Conservation (phyloP, 768 basidiomycete genomes). For the Chalciporus piperatus region DNA sequence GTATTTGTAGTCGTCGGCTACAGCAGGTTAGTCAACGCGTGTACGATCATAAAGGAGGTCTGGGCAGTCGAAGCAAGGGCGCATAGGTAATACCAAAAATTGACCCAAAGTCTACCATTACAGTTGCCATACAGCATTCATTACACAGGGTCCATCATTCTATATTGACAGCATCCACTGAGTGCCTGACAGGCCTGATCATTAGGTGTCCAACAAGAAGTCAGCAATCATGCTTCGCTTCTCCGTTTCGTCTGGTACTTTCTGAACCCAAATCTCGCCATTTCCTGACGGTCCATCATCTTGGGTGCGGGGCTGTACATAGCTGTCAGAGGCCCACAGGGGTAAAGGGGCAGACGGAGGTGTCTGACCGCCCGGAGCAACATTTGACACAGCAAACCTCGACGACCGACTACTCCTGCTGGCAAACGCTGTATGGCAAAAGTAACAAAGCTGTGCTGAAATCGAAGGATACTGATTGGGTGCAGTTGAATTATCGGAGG, state of each 20-base stretch:
- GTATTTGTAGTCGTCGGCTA: constrained; percentile 35
- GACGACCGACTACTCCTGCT: constrained; percentile 51
- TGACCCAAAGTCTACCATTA: neutral
- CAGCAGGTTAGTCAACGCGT: neutral
- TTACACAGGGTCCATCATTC: neutral
- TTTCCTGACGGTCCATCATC: constrained; percentile 4
- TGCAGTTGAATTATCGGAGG: neutral
- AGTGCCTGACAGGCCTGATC: no score
- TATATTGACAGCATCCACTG: neutral
- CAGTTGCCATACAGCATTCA: neutral
- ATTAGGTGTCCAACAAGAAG: constrained; percentile 36
- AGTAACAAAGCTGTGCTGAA: constrained; percentile 52
- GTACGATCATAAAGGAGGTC: neutral
- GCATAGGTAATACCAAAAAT: neutral
- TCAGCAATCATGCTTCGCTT: constrained; percentile 39
- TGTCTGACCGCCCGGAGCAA: constrained; percentile 2
- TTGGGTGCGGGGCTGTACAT: neutral
- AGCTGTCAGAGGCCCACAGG: constrained; percentile 33
- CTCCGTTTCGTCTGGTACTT: constrained; percentile 30
- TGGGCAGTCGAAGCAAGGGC: constrained; percentile 1
- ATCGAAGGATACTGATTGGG: constrained; percentile 27
- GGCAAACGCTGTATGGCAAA: constrained; percentile 59
- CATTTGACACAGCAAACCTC: constrained; percentile 11
- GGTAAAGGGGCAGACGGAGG: constrained; percentile 19
- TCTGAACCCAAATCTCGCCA: constrained; percentile 32